Evolutionary conservation across 2,329 filamentous ascomycete species (phyloP), one percentile per base, ranked within the genome.

Genomic region (Coniochaeta pulveracea): DNA sequence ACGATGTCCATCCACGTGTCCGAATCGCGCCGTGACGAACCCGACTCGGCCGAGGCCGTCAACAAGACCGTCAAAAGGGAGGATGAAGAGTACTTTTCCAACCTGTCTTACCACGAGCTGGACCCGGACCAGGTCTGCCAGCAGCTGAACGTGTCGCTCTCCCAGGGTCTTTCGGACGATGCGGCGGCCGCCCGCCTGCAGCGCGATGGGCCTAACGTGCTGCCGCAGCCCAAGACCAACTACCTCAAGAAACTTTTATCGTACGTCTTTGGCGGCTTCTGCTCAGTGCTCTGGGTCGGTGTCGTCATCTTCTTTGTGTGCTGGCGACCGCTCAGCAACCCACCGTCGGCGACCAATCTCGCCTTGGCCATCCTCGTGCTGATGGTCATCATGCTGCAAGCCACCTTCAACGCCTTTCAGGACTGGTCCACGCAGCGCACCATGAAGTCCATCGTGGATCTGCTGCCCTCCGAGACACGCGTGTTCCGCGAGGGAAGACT

Each of bases 251-350:
- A 60, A 38, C 47, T 61, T 2, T 42, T 62, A 6, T 39, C 44
- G 5, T 66, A 64, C 38, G 39, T 65, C 36, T 65, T 65, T 43
- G 61, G 61, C 22, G 62, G 62, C 27, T 65, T 65, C 45, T 64
- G 61, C 31, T 63, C 60, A 1, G 51, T 65, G 15, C 52, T 65
- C 10, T 65, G 60, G 61, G 43, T 64, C 22, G 62, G 59, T 12
- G 59, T 60, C 31, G 51, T 65, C 40, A 51, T 65, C 44, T 64
- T 65, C 51, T 65, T 65, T 41, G 43, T 66, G 39, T 64, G 60
- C 45, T 66, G 63, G 62, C 41, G 47, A 12, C 62, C 63, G n/a
- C 48, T 66, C 29, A 61, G 61, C 41, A 46, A 57, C 26, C 62
- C 63, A 0, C 63, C 62, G 0, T 58, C 58, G 3, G 35, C 47